A percentile compares a stretch with the other conserved stretches of the same genome.
phyloP scores from a whole-genome alignment of 202 grass and related monocot genomes.

The Hordeum pubiflorum region DNA sequence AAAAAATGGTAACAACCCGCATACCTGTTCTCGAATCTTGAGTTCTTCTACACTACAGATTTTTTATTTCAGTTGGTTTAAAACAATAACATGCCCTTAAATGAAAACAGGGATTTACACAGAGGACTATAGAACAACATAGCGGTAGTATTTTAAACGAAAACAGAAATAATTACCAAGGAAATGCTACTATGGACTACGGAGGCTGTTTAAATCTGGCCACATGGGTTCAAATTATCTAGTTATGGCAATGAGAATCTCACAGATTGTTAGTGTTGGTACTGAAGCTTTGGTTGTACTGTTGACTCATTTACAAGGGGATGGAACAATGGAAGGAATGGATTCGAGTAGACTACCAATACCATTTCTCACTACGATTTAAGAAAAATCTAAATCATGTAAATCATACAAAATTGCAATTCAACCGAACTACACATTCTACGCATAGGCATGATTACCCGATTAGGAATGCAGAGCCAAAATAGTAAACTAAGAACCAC shows the following conservation, averaged over 20 bases:
- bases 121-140: neutral
- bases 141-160: neutral
- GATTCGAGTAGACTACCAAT: neutral
- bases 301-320: neutral
- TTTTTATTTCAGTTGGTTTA: neutral
- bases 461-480: neutral
- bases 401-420: neutral
- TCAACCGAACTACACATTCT: neutral
- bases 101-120: neutral
- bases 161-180: neutral
- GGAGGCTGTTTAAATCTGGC: neutral
- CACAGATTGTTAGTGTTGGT: neutral
- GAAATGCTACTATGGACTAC: neutral
- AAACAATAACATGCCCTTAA: neutral
- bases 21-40: neutral
- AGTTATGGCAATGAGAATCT: neutral
- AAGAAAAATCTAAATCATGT: neutral
- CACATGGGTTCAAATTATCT: neutral
- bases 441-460: neutral
- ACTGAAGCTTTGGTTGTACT: neutral
- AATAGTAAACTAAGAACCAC: neutral
- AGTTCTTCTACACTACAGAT: neutral
- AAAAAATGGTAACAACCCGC: neutral
- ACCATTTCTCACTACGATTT: neutral
- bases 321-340: neutral